Percentiles rank a stretch among this genome's conserved stretches.
These are phyloP conservation scores for Crithidia fasciculata DNA, from an alignment of 208 protist genomes.

Conservation along the genomic window DNA sequence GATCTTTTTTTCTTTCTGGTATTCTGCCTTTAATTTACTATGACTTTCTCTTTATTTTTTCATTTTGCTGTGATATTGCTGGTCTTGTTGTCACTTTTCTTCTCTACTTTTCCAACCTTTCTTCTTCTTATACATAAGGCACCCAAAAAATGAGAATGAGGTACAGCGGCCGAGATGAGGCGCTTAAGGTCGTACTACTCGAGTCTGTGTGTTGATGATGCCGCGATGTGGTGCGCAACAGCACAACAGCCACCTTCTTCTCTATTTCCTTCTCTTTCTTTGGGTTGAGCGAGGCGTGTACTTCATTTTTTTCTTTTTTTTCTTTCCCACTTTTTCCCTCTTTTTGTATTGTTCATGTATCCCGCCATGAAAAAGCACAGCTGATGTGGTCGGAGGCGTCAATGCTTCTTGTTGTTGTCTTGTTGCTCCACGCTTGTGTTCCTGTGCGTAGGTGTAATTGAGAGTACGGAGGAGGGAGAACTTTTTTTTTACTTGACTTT, in stretches of 20 bases:
- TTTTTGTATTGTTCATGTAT: constrained; percentile 3
- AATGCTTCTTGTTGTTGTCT: too few species aligned
- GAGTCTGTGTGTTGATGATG: too few species aligned
- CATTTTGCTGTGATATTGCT: too few species aligned
- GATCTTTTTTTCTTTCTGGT: neutral
- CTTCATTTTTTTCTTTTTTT: constrained; percentile 5
- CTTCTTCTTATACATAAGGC: neutral
- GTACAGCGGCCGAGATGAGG: too few species aligned
- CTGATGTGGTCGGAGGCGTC: too few species aligned
- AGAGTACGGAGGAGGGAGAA: too few species aligned
- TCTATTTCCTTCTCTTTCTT: neutral
- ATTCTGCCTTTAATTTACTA: neutral
- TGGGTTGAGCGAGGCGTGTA: neutral
- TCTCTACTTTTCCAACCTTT: neutral
- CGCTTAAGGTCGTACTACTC: too few species aligned
- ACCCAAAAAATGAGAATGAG: too few species aligned
- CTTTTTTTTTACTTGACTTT: too few species aligned
- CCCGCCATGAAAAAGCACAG: neutral
- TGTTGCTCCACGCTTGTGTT: too few species aligned
- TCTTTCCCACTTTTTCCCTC: neutral
- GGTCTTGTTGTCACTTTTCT: neutral
- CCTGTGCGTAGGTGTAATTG: too few species aligned
- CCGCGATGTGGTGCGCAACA: too few species aligned
- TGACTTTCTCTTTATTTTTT: neutral
- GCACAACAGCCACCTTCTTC: neutral